Evolutionary conservation across 2,329 filamentous ascomycete genomes (phyloP), one percentile per base, ranked within the genome.

Genomic region (Rhynchosporium graminicola): DNA sequence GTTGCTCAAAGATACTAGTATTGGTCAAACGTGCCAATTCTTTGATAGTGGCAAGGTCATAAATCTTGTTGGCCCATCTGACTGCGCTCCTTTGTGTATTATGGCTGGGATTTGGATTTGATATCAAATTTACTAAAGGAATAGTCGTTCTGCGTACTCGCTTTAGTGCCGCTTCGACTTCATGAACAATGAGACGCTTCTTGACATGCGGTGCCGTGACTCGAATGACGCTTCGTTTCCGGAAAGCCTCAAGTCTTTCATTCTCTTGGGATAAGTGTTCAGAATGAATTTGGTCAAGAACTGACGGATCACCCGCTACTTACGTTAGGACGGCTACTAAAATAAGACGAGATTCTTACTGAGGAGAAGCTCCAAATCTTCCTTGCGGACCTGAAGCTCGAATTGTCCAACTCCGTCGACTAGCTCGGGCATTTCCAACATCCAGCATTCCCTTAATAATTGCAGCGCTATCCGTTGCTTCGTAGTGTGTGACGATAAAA

Each of bases 371-470:
- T 72, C 70, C 15, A 74, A 62, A 43, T 74, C 67, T 31, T 57
- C 55, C 4, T 48, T 33, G 9, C 54, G 55, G 33, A 75, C n/a
- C 48, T 69, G 38, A 47, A 75, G 45, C 45, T 75, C 72, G 48
- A 72, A 67, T 59, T 73, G 68, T 9, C 74, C 74, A 52, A 74
- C 64, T 6, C 67, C 67, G 4, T 71, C 65, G 8, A 60, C 59
- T n/a, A 74, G 26, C 55, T 73, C 71, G 52, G 67, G 67, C 13
- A 74, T 58, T 40, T 71, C 67, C 15, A 75, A 7, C 40, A 64
- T 61, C 74, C 74, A 75, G 40, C 71, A 74, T 28, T 71, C 64
- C 15, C 72, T 64, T 12, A 75, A 6, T 7, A 75, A 33, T 20
- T 59, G 57, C 4, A 74, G 54, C 12, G 64, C 67, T 10, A 71